Conservation (phyloP, 2,329 filamentous ascomycete genomes). For the Penicillium thymicola region DNA sequence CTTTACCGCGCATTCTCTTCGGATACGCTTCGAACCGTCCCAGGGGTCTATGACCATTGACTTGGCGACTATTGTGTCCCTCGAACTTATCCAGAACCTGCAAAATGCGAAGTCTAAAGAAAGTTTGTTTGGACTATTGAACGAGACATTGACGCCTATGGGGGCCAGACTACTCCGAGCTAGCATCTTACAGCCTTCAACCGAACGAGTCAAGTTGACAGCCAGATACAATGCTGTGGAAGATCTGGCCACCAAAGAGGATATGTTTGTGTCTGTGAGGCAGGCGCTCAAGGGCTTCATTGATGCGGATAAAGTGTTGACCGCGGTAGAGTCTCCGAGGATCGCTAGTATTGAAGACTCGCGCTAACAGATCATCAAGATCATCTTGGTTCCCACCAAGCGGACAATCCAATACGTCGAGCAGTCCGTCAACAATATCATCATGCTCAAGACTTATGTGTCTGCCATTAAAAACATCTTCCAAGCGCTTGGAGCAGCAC, state of each 20-base stretch:
- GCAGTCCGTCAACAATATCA: slow-evolving; percentile 78
- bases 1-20: slow-evolving; percentile 75
- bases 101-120: slow-evolving; percentile 74
- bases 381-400: slow-evolving; percentile 71
- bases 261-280: slow-evolving; percentile 76
- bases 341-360: background rate
- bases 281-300: slow-evolving; percentile 70
- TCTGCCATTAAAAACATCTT: slow-evolving; percentile 64
- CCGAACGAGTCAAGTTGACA: slow-evolving; percentile 63
- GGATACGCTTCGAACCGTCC: slow-evolving; percentile 81
- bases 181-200: slow-evolving; percentile 86
- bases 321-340: slow-evolving; percentile 53
- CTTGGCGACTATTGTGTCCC: slow-evolving; percentile 75
- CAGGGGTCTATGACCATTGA: slow-evolving; percentile 97
- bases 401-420: slow-evolving; percentile 67
- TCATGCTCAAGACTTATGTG: slow-evolving; percentile 82
- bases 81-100: slow-evolving; percentile 88
- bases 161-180: slow-evolving; percentile 77
- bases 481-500: slow-evolving; percentile 63
- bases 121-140: slow-evolving; percentile 79
- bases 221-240: slow-evolving; percentile 78
- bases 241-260: slow-evolving; percentile 76
- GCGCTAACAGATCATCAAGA: slow-evolving; percentile 43
- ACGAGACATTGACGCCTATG: slow-evolving; percentile 85
- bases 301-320: slow-evolving; percentile 77